Conservation (phyloP, 1,139 yeast species). For the Candida anutae region DNA sequence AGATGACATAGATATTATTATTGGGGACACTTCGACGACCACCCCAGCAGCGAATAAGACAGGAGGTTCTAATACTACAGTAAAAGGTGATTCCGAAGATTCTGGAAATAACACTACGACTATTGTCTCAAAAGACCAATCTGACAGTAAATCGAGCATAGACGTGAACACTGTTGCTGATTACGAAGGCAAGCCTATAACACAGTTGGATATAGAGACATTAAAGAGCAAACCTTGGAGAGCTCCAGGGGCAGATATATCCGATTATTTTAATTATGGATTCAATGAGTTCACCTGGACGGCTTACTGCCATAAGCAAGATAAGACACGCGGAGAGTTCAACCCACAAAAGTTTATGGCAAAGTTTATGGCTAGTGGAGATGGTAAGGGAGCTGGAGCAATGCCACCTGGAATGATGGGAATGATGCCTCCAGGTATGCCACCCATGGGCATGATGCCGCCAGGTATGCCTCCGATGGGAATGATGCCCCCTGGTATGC, state of each 20-base stretch:
- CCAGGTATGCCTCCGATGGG: conserved; percentile 14
- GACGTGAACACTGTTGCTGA: conserved; percentile 77
- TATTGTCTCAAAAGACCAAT: conserved; percentile 22
- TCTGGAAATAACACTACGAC: conserved; percentile 32
- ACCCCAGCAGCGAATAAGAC: conserved; percentile 14
- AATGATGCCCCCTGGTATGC: conserved; percentile 16
- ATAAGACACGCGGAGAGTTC: conserved; percentile 69
- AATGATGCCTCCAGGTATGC: conserved; percentile 15
- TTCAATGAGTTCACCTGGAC: conserved; percentile 96
- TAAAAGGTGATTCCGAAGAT: conserved; percentile 7
- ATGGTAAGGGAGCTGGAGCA: conserved; percentile 6
- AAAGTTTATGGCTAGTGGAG: conserved; percentile 28
- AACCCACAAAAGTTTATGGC: conserved; percentile 52
- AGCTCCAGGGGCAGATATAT: conserved; percentile 88
- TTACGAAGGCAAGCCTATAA: conserved; percentile 75
- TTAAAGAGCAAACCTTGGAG: conserved; percentile 96
- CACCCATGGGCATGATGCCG: conserved; percentile 15
- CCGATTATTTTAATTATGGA: conserved; percentile 94
- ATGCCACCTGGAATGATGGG: conserved; percentile 4
- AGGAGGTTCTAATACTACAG: conserved; percentile 15
- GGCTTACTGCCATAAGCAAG: conserved; percentile 85
- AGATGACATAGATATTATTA: conserved; percentile 40
- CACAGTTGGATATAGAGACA: conserved; percentile 74
- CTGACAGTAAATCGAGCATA: conserved; percentile 35
- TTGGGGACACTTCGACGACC: conserved; percentile 23